These are phyloP conservation scores for Trichosporon asahii DNA, from an alignment of 1,284 basidiomycete species.

Conservation along the genomic window DNA sequence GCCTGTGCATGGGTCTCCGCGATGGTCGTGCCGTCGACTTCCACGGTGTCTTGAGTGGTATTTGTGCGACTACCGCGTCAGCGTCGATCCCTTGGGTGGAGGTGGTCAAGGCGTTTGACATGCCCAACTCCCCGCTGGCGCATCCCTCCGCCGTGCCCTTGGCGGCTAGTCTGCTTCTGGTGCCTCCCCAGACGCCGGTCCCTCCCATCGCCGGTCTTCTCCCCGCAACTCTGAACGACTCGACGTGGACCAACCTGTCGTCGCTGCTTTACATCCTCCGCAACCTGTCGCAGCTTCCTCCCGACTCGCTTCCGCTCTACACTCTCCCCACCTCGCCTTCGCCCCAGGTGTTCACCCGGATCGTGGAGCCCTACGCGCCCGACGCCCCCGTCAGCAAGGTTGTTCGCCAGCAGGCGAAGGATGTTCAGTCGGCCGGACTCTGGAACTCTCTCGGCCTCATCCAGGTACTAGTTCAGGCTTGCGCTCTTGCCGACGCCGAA, in stretches of 20 bases:
- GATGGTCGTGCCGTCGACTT: conserved; percentile 50
- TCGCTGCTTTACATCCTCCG: conserved; percentile 85
- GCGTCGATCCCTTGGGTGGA: conserved; percentile 70
- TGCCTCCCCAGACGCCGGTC: conserved; percentile 49
- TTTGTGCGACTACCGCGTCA: conserved; percentile 66
- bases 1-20: conserved; percentile 45
- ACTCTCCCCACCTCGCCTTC: conserved; percentile 73
- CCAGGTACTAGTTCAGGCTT: conserved; percentile 67
- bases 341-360: conserved; percentile 74
- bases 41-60: conserved; percentile 58
- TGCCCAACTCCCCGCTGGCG: conserved; percentile 40
- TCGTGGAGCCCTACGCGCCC: conserved; percentile 71
- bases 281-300: conserved; percentile 79
- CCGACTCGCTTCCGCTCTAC: conserved; percentile 87
- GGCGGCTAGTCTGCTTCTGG: conserved; percentile 50
- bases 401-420: conserved; percentile 61
- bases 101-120: conserved; percentile 54
- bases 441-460: conserved; percentile 95
- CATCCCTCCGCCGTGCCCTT: conserved; percentile 47
- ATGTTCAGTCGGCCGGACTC: conserved; percentile 75
- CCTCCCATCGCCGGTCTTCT: conserved; percentile 52
- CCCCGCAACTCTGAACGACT: conserved; percentile 50
- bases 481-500: conserved; percentile 35
- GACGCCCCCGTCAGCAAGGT: conserved; percentile 36
- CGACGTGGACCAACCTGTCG: conserved; percentile 75